Base-by-base conservation (phyloP, 169 alveolate species). In the Cryptosporidium sp. region DNA sequence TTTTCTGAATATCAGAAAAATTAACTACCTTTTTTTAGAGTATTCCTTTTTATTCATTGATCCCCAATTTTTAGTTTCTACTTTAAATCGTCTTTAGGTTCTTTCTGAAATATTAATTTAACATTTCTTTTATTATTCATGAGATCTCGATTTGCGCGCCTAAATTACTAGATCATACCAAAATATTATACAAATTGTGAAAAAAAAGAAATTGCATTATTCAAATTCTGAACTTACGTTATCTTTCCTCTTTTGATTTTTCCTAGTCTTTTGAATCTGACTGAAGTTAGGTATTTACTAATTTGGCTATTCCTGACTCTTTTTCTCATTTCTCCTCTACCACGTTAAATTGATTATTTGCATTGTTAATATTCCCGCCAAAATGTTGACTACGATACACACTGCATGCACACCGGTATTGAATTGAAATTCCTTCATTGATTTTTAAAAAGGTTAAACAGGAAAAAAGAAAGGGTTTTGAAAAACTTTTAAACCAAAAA, bases 381-480 rank as follows among this genome's bases (percentile, higher is more conserved):
- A 52, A 70, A 70, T 50, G 21, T 26, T 70, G 84, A 70, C 58
- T 45, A 73, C 86, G 86, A 62, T 73, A 73, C 86, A 73, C 86
- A 73, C 86, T 73, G 31, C 52, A 18, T 73, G 86, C 86, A 73
- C 86, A 73, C 86, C 86, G 86, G 68, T 73, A 73, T 73, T 73
- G 35, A 55, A 29, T 51, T 9, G 35, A 21, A 8, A 26, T 39
- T 39, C 9, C 2, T 41, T 41, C 9, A 41, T 39, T 35, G 23
- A 70, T 55, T n/a, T 1, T 55, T 5, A 12, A 55, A 55, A 23
- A 55, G 67, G 59, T 23, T 23, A 21, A 21, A 26, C 18, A 7
- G 21, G 29, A 21, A 26, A 23, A 26, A 55, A 23, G 33, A 12
- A 4, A n/a, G 23, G n/a, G n/a, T n/a, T n/a, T 5, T n/a, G 35